Conservation (phyloP, 78 protist genomes). For the Planoprotostelium fungivorum region DNA sequence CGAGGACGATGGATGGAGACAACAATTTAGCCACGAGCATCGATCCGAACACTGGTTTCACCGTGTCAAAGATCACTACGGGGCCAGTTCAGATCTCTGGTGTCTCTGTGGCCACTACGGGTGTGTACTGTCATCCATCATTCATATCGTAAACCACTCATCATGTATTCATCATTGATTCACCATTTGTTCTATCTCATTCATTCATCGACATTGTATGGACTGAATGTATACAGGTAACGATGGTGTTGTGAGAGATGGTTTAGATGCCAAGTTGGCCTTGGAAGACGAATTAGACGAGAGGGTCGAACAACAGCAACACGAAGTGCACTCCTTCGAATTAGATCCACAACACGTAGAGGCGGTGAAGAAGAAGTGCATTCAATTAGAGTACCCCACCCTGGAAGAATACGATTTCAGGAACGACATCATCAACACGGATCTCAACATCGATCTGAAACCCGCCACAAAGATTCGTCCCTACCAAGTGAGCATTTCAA, state of each 20-base stretch:
- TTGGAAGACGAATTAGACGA: slow-evolving; percentile 37
- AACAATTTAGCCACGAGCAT: background rate
- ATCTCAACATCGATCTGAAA: slow-evolving; percentile 78
- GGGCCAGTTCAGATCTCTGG: slow-evolving; percentile 35
- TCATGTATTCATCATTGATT: no score
- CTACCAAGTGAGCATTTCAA: slow-evolving; percentile 76
- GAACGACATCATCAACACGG: slow-evolving; percentile 61
- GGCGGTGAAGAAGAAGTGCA: slow-evolving; percentile 73
- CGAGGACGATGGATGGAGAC: slow-evolving; percentile 13
- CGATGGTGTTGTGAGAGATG: slow-evolving; percentile 13
- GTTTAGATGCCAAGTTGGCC: slow-evolving; percentile 5
- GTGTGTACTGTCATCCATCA: background rate
- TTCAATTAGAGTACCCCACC: slow-evolving; percentile 73
- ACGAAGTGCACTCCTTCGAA: slow-evolving; percentile 64
- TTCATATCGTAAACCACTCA: no score
- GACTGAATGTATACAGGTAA: background rate
- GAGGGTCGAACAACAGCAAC: slow-evolving; percentile 37
- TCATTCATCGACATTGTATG: no score
- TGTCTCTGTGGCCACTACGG: background rate
- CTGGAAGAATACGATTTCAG: slow-evolving; percentile 92
- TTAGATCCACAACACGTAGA: slow-evolving; percentile 48
- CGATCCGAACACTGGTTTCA: slow-evolving; percentile 54
- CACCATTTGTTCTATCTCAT: no score
- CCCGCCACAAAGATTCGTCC: slow-evolving; percentile 79
- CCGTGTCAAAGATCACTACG: slow-evolving; percentile 17